These are phyloP conservation scores for Schizosaccharomyces osmophilus DNA, from an alignment of 805 yeast genomes.

Conservation along the genomic window DNA sequence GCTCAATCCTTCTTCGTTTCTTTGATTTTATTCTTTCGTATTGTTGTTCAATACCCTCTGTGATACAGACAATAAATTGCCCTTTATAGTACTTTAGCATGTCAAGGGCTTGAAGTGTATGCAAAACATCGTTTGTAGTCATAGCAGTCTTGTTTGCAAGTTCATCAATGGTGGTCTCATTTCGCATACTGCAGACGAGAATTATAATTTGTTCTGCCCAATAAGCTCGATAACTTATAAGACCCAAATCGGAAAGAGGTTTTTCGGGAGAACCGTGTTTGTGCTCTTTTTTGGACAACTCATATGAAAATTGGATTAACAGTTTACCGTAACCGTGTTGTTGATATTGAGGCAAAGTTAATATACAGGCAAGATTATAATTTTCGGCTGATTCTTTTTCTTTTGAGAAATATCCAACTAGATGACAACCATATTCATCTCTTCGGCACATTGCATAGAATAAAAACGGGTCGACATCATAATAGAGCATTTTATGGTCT, in stretches of 20 bases:
- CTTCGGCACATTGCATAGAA: conserved; percentile 86
- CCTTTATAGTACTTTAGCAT: conserved; percentile 84
- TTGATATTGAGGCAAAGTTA: conserved; percentile 89
- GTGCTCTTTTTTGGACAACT: conserved; percentile 62
- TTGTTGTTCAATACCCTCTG: conserved; percentile 54
- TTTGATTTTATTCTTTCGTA: conserved; percentile 49
- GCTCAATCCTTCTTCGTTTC: conserved; percentile 43
- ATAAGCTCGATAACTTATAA: conserved; percentile 76
- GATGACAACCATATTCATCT: conserved; percentile 78
- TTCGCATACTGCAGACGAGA: conserved; percentile 19
- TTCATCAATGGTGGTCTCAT: conserved; percentile 56
- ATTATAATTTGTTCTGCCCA: conserved; percentile 83
- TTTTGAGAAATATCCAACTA: conserved; percentile 89
- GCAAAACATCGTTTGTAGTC: conserved; percentile 89
- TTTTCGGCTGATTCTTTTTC: conserved; percentile 91
- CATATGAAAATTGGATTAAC: conserved; percentile 80
- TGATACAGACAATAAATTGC: conserved; percentile 70
- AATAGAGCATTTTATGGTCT: conserved; percentile 88
- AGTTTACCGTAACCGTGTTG: conserved; percentile 83
- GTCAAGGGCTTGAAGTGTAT: conserved; percentile 74
- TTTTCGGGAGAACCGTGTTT: conserved; percentile 94
- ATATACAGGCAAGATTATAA: conserved; percentile 89
- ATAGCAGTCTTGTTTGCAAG: conserved; percentile 65
- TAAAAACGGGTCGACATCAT: conserved; percentile 92
- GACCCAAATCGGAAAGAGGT: conserved; percentile 84